A percentile compares a stretch with the other conserved stretches of the same genome.
phyloP scores from a whole-genome alignment of 2,329 filamentous ascomycete genomes.

The Phialophora verrucosa region DNA sequence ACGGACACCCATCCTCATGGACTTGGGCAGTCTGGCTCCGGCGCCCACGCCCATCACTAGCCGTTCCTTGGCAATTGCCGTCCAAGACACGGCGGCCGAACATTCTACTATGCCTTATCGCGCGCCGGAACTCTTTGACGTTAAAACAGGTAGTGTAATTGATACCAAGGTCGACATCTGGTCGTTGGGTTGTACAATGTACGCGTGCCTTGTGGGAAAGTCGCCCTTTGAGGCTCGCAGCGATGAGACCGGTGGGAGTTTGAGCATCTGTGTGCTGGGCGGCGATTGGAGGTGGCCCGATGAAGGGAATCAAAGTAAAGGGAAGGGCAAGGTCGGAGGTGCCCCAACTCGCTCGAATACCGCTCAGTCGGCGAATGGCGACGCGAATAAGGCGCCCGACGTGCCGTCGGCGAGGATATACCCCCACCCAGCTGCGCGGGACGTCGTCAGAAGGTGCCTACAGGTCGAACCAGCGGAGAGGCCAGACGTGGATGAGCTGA shows the following conservation, averaged over 20 bases:
- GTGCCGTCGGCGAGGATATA: conserved; percentile 57
- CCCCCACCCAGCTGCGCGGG: conserved; percentile 79
- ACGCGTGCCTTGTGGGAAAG: conserved; percentile 94
- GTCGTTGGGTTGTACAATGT: conserved; percentile 96
- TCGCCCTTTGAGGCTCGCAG: conserved; percentile 94
- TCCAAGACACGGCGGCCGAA: conserved; percentile 93
- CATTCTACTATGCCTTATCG: conserved; percentile 99
- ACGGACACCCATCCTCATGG: conserved; percentile 90
- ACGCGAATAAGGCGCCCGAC: conserved; percentile 37
- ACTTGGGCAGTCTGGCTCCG: conserved; percentile 87
- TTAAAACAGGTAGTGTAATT: conserved; percentile 87
- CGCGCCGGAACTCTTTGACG: conserved; percentile 95
- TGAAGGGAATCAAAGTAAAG: conserved; percentile 69
- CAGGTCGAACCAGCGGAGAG: conserved; percentile 84
- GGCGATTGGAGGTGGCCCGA: conserved; percentile 98
- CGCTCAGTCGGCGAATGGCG: conserved; percentile 39
- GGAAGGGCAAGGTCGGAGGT: conserved; percentile 57
- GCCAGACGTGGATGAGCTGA: conserved; percentile 85
- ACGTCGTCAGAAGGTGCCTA: conserved; percentile 85
- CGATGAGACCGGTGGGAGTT: conserved; percentile 91
- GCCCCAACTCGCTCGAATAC: conserved; percentile 32
- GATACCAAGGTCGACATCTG: conserved; percentile 98
- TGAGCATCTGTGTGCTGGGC: conserved; percentile 89
- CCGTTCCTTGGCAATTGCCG: conserved; percentile 84
- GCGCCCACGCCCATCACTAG: conserved; percentile 89